These are phyloP conservation scores for Lactifluus volemus DNA, from an alignment of 768 basidiomycete genomes.

Conservation along the genomic window DNA sequence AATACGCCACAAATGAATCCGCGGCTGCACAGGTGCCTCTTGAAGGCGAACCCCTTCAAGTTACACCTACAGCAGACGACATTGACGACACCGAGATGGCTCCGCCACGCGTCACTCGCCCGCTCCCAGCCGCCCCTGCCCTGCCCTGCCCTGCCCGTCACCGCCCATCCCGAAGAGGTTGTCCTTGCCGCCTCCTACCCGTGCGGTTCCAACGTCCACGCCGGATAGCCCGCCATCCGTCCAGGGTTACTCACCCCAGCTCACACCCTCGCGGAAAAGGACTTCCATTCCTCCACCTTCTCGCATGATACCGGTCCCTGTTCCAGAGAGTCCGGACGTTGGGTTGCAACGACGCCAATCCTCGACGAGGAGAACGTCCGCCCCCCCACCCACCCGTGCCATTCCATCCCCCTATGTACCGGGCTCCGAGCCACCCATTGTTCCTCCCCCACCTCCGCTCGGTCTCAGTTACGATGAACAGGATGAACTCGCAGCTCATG, in stretches of 20 bases:
- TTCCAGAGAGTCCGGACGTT: neutral
- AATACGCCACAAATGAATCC: neutral
- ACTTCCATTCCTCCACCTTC: slow-evolving; percentile 9
- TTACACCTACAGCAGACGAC: slow-evolving; percentile 18
- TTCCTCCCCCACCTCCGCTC: neutral
- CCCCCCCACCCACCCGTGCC: slow-evolving; percentile 9
- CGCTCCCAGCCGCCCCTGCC: slow-evolving; percentile 28
- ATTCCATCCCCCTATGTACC: slow-evolving; percentile 9
- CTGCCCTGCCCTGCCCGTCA: slow-evolving; percentile 10
- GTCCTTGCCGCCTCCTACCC: slow-evolving; percentile 15
- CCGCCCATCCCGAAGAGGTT: slow-evolving; percentile 9
- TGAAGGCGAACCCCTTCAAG: neutral
- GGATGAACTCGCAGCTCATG: slow-evolving; percentile 4
- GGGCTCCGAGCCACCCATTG: neutral
- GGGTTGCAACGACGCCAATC: slow-evolving; percentile 3
- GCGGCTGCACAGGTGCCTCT: neutral
- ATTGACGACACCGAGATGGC: slow-evolving; percentile 23
- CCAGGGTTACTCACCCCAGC: slow-evolving; percentile 4
- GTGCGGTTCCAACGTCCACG: slow-evolving; percentile 4
- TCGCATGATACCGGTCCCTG: neutral
- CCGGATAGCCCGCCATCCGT: neutral
- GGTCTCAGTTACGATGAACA: slow-evolving; percentile 1
- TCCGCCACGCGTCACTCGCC: slow-evolving; percentile 27
- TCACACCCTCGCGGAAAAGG: neutral
- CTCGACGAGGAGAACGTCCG: slow-evolving; percentile 10